Percentiles rank a stretch among this genome's conserved stretches.
These are phyloP conservation scores for Diospyros lotus DNA, from an alignment of 148 eudicot species.

Conservation along the genomic window DNA sequence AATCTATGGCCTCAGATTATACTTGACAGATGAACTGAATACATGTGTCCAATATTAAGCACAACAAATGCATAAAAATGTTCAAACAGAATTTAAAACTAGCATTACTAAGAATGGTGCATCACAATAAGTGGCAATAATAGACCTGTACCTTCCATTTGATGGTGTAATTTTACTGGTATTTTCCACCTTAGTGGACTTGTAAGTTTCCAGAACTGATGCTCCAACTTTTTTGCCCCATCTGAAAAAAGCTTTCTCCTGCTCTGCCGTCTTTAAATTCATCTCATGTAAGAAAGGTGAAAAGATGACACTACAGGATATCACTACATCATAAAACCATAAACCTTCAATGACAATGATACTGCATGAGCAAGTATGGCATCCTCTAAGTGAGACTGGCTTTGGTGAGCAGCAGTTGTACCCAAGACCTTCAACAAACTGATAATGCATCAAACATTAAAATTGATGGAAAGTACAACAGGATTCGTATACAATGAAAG, in stretches of 20 bases:
- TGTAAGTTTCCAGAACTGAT: constrained; percentile 34
- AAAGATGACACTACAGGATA: neutral
- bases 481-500: neutral
- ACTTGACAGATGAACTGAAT: constrained; percentile 15
- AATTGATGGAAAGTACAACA: too few species aligned
- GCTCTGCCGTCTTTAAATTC: constrained; percentile 59
- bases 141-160: constrained; percentile 46
- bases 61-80: constrained; percentile 5
- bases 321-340: neutral
- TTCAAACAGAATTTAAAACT: neutral
- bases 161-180: constrained; percentile 29
- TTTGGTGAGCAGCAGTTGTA: constrained; percentile 33
- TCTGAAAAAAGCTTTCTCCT: constrained; percentile 47
- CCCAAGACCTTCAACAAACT: constrained; percentile 32
- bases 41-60: constrained; percentile 16
- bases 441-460: neutral
- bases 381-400: constrained; percentile 44
- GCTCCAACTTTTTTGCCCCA: constrained; percentile 34
- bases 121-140: neutral
- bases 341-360: constrained; percentile 77
- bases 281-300: constrained; percentile 16
- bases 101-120: neutral
- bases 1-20: constrained; percentile 34
- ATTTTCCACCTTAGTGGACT: constrained; percentile 34
- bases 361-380: constrained; percentile 63